Conservation (phyloP, 495 filamentous ascomycete genomes). For the Aspergillus heteromorphus region DNA sequence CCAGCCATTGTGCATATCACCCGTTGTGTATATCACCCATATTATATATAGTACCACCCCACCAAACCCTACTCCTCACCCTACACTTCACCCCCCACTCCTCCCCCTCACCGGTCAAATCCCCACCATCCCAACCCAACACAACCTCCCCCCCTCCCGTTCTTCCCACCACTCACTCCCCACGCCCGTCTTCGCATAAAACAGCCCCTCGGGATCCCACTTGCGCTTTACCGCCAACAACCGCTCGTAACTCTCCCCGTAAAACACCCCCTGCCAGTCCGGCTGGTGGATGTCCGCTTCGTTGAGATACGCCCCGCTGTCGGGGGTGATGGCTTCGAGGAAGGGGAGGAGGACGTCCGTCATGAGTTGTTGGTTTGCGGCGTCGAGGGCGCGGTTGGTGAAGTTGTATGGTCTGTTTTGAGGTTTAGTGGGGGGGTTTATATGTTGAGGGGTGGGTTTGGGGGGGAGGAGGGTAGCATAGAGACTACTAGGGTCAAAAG, state of each 20-base stretch:
- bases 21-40: too few relatives aligned
- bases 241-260: conserved; percentile 29
- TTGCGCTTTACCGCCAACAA: conserved; percentile 29
- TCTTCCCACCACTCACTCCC: conserved; percentile 20
- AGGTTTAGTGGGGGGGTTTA: too few relatives aligned
- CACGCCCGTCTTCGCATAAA: conserved; percentile 51
- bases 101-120: too few relatives aligned
- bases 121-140: background rate
- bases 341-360: background rate
- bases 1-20: too few relatives aligned
- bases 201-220: conserved; percentile 46
- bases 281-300: conserved; percentile 32
- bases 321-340: background rate
- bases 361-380: background rate
- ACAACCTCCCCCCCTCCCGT: background rate
- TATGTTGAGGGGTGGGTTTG: too few relatives aligned
- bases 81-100: background rate
- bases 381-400: background rate
- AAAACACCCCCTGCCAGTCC: conserved; percentile 40
- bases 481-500: too few relatives aligned
- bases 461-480: too few relatives aligned
- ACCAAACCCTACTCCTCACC: too few relatives aligned
- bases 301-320: conserved; percentile 10
- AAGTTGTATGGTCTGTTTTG: background rate
- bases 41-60: too few relatives aligned